Base-by-base conservation (phyloP, 2,329 filamentous ascomycete species). In the Zymoseptoria pseudotritici region DNA sequence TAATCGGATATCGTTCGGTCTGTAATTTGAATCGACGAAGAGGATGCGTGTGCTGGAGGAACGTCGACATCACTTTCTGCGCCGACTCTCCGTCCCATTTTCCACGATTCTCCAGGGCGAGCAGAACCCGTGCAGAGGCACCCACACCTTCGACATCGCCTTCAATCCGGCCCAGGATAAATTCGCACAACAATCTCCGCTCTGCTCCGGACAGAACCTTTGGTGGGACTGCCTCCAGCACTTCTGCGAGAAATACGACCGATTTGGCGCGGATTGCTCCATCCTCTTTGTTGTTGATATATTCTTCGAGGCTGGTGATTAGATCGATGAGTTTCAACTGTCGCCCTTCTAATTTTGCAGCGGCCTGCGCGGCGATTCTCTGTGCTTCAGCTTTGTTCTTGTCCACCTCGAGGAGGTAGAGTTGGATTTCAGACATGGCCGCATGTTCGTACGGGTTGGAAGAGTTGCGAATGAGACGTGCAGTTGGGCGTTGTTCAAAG, bases 231-330 rank as follows among this genome's bases (percentile, higher is more conserved):
- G 78, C 76, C 56, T 72, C 72, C 21, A 83, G 74, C 13, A 82
- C 78, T 61, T 81, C 79, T 20, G 80, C 78, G 51, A 82, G 74
- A 65, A 80, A 82, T 24, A 77, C 73, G 64, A 82, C 75, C 11
- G 79, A 76, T 74, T 86, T 86, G n/a, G 80, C 80, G 49, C 86
- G 79, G 51, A 83, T 76, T 13, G 79, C 77, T 21, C 78, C 77
- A 74, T 88, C 84, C 67, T 87, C 84, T 56, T 71, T 71, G 71
- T 86, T 83, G 65, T 86, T 87, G 68, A 88, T 80, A 66, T 87
- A 88, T 71, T 86, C 84, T 20, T 83, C 83, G 31, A 88, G 76
- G 52, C 83, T 84, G 68, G 86, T 83, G 58, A 88, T 82, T 55
- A 87, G 74, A 57, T 82, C 80, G 58, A 88, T 78, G 36, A 88